Evolutionary conservation across 163 green algal species (phyloP).

Genomic region (Volvox carteri): DNA sequence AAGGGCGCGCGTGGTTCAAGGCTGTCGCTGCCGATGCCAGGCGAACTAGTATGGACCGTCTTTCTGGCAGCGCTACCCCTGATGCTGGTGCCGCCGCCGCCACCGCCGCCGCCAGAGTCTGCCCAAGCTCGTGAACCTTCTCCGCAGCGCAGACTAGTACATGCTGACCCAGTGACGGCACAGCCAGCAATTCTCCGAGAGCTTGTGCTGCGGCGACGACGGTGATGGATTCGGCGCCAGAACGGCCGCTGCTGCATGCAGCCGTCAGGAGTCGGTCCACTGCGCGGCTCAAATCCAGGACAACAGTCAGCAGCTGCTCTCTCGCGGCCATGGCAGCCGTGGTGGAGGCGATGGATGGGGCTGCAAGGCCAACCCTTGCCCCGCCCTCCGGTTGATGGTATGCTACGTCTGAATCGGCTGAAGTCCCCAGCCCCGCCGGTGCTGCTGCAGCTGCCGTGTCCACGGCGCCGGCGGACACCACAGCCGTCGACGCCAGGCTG

Average conservation of each 20-base stretch:
- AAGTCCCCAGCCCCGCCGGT: background rate
- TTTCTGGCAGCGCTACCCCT: too few species aligned
- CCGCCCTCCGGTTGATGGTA: background rate
- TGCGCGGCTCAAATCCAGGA: background rate
- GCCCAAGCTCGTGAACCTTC: background rate
- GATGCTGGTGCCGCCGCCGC: background rate
- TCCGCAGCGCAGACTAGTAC: constrained; percentile 24
- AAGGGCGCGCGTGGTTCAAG: background rate
- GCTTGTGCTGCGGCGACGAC: background rate
- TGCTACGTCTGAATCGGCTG: background rate
- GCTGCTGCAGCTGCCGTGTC: background rate
- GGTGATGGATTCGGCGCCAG: background rate
- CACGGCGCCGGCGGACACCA: background rate
- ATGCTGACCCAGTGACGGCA: constrained; percentile 11
- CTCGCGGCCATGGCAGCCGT: background rate
- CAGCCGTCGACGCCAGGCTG: constrained; percentile 1
- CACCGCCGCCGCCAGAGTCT: background rate
- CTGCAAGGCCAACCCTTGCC: background rate
- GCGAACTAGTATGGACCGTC: background rate
- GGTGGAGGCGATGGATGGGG: background rate
- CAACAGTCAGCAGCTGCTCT: constrained; percentile 28
- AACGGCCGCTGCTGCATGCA: background rate
- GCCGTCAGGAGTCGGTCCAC: background rate
- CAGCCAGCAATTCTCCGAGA: background rate
- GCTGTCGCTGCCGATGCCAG: constrained; percentile 2